These are phyloP conservation scores for Lentinula lateritia DNA, from an alignment of 768 basidiomycete species.

Conservation along the genomic window DNA sequence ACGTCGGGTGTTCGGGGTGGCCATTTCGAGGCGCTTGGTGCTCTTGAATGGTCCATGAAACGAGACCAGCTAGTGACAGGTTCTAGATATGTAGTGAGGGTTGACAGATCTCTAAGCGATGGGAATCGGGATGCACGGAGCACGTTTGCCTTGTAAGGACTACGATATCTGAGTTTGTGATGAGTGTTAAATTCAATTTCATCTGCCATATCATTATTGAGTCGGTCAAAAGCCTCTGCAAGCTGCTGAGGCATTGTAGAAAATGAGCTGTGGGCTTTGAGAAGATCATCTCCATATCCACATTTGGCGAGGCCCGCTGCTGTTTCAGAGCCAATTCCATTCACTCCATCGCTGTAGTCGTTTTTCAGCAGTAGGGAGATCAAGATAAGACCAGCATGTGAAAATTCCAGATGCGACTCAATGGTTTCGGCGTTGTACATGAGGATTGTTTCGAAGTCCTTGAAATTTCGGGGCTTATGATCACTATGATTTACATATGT, in stretches of 20 bases:
- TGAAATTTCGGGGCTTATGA: neutral
- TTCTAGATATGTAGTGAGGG: neutral
- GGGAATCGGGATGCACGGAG: neutral
- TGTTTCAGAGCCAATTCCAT: neutral
- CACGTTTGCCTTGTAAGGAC: neutral
- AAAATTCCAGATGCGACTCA: conserved; percentile 29
- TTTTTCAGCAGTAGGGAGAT: conserved; percentile 57
- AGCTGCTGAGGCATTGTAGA: neutral
- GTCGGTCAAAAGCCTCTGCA: neutral
- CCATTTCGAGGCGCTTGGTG: neutral
- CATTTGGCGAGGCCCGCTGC: neutral
- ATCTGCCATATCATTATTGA: neutral
- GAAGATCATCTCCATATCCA: neutral
- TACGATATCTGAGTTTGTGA: neutral
- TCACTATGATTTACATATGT: too few species aligned
- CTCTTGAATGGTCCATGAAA: neutral
- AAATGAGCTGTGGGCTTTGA: neutral
- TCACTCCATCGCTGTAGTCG: conserved; percentile 38
- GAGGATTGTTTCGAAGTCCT: neutral
- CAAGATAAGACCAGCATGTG: conserved; percentile 46
- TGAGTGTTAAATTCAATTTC: neutral
- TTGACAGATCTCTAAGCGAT: neutral
- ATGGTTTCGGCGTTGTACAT: neutral
- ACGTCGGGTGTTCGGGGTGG: neutral
- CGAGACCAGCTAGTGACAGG: neutral